A percentile compares a stretch with the other conserved stretches of the same genome.
phyloP scores from a whole-genome alignment of 73 alveolate species.

The Stentor coeruleus region DNA sequence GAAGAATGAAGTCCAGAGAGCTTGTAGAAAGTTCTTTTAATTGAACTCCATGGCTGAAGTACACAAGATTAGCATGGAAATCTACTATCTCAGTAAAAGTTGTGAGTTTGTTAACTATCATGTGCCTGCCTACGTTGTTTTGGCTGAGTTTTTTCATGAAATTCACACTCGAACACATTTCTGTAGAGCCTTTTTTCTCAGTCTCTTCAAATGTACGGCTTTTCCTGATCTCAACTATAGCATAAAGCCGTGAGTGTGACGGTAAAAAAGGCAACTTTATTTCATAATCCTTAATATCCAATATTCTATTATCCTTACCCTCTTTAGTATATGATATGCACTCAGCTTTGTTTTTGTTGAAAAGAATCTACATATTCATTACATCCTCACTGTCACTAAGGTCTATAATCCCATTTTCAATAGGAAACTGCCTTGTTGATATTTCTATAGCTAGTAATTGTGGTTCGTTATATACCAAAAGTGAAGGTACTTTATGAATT shows the following conservation, averaged over 20 bases:
- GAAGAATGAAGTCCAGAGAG: background rate
- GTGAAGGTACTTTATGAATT: conserved; percentile 20
- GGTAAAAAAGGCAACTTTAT: background rate
- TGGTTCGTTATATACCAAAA: background rate
- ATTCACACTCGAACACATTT: background rate
- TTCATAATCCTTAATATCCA: background rate
- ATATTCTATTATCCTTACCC: background rate
- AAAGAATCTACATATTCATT: conserved; percentile 1
- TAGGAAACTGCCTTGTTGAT: background rate
- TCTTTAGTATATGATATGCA: background rate
- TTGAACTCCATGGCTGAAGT: background rate
- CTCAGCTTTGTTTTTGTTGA: background rate
- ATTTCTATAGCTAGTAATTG: conserved; percentile 15
- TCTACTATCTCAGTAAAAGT: background rate
- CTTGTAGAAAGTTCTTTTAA: background rate
- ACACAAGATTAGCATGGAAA: background rate
- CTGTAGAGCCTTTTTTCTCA: background rate
- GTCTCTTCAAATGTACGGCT: background rate
- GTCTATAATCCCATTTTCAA: background rate
- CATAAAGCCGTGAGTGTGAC: background rate
- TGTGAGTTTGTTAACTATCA: background rate
- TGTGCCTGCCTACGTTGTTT: background rate
- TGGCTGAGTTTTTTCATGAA: conserved; percentile 1
- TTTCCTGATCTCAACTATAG: conserved; percentile 1
- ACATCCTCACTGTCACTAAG: background rate